Percentiles rank a stretch among this genome's conserved stretches.
Conservation (phyloP, 345 rosid species). For the Erucastrum elatum region DNA sequence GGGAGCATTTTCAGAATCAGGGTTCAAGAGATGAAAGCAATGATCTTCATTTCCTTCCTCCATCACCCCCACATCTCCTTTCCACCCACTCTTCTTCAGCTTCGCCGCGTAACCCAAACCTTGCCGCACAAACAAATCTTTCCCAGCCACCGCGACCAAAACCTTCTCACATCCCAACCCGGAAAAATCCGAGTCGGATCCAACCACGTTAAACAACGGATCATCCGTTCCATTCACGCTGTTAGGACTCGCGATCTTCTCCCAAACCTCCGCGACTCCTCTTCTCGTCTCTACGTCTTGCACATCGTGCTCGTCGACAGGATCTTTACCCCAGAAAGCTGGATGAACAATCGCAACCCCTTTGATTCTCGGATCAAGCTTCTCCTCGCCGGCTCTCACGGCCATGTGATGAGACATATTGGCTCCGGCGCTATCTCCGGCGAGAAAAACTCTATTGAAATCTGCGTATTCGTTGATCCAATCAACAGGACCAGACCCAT, state of each 20-base stretch:
- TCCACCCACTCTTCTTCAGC: conserved; percentile 51
- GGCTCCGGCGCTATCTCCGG: conserved; percentile 55
- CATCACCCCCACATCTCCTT: conserved; percentile 46
- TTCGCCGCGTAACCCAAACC: conserved; percentile 49
- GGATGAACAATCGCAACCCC: conserved; percentile 50
- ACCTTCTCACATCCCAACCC: conserved; percentile 46
- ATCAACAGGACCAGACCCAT: conserved; percentile 37
- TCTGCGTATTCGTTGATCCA: conserved; percentile 49
- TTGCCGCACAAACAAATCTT: conserved; percentile 49
- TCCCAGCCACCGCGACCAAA: conserved; percentile 57
- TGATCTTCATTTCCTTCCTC: conserved; percentile 50
- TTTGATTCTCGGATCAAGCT: conserved; percentile 25
- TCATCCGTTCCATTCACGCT: conserved; percentile 41
- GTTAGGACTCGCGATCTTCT: conserved; percentile 42
- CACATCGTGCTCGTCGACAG: conserved; percentile 49
- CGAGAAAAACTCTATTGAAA: conserved; percentile 43
- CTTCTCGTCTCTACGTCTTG: conserved; percentile 30
- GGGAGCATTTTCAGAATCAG: conserved; percentile 37
- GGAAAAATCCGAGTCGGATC: conserved; percentile 48
- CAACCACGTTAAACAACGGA: conserved; percentile 53
- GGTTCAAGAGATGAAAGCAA: conserved; percentile 44
- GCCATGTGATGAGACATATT: conserved; percentile 56
- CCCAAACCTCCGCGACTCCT: conserved; percentile 44
- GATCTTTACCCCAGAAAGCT: conserved; percentile 50
- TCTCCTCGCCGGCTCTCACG: conserved; percentile 40